Evolutionary conservation across 768 basidiomycete species (phyloP), one percentile per base, ranked within the genome.

Genomic region (Lentinus tigrinus): DNA sequence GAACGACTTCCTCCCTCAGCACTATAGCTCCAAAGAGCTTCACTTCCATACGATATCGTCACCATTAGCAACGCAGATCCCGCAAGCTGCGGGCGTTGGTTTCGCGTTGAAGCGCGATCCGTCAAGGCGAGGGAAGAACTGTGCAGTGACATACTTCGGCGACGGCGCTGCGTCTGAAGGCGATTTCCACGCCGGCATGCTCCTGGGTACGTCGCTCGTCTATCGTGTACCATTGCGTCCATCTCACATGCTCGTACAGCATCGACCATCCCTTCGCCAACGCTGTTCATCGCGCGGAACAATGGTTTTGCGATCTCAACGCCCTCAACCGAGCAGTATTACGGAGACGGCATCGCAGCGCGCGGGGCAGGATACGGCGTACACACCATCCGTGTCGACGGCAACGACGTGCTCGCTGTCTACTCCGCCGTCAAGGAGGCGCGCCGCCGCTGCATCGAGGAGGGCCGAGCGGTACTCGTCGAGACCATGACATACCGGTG

Each of bases 231-330:
- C 27, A 10, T 16, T 49, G 34, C 19, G 52, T 13, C 49, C 3
- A 51, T 11, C 31, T 31, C 31, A 28, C 23, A 27, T 2, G 26
- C 36, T 44, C 7, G 21, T 47, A 16, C 37, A 67, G 88, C 88
- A 24, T 91, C 89, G 3, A 89, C 88, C 0, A 77, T 93, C 26
- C 84, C 89, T 0, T 83, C 85, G 2, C 90, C 90, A 2, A 85
- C 85, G 3, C 70, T 92, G 17, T 93, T 83, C 72, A 81, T 92
- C 57, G 87, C 83, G 13, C 83, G 89, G 34, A 89, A 90, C 64
- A 96, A 96, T 65, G 93, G 94, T 3, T 97, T 97, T 66, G 95
- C 95, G 28, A 98, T 98, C 69, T 95, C 92, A 47, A 97, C 95
- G 3, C 95, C 95, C 0, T 84, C 88, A 14, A 79, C 84, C 1